phyloP scores from a whole-genome alignment of 23 red algal genomes.

The Agarophyton chilense region DNA sequence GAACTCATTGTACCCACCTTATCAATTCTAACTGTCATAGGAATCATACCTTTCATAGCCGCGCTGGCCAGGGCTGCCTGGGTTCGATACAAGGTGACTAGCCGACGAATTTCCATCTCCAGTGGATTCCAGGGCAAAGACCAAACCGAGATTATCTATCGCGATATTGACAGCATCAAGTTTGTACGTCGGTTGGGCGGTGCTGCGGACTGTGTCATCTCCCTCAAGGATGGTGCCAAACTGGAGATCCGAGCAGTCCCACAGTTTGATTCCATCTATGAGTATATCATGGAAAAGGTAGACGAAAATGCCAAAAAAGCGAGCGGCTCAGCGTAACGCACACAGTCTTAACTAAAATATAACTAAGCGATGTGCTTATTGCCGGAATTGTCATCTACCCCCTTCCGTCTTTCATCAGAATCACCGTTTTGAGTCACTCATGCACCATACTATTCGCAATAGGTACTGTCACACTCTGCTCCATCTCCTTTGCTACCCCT shows the following conservation, averaged over 20 bases:
- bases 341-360: not conserved
- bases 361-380: not conserved
- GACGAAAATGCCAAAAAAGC: conserved; percentile 66
- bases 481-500: not conserved
- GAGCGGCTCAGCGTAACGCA: conserved; percentile 53
- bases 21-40: conserved; percentile 94
- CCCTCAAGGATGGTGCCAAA: conserved; percentile 86
- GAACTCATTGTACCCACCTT: conserved; percentile 93
- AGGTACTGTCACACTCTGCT: not conserved
- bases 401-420: no score
- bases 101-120: conserved; percentile 78
- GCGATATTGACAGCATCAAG: conserved; percentile 85
- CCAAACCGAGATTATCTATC: conserved; percentile 88
- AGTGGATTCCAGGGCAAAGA: conserved; percentile 90
- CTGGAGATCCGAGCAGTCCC: conserved; percentile 84
- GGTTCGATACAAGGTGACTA: conserved; percentile 96
- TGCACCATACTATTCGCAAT: no score
- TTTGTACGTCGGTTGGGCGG: conserved; percentile 88
- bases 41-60: conserved; percentile 93
- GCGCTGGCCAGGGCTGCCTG: conserved; percentile 81
- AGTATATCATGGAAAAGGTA: conserved; percentile 77
- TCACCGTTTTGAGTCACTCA: no score
- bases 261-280: conserved; percentile 63
- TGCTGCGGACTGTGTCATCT: conserved; percentile 87
- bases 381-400: no score